Percentiles rank a stretch among this genome's conserved stretches.
Evolutionary conservation across 1,139 yeast species (phyloP).

Genomic region (Kurtzmaniella quercitrusa): DNA sequence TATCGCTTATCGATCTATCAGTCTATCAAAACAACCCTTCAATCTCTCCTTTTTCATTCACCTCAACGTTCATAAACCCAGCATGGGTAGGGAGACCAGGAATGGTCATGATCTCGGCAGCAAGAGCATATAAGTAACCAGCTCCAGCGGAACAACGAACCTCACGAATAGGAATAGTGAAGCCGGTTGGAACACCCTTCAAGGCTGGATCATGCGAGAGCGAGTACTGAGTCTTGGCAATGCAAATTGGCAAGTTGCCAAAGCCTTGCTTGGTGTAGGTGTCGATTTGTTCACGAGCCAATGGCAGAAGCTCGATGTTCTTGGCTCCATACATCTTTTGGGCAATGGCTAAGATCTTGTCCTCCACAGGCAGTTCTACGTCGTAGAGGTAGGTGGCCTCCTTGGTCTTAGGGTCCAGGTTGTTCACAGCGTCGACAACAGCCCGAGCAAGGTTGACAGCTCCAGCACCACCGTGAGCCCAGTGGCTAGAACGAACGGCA

Average conservation of each 20-base stretch:
- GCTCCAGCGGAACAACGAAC: slow-evolving; percentile 81
- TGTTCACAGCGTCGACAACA: slow-evolving; percentile 56
- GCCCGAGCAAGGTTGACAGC: slow-evolving; percentile 65
- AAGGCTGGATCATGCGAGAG: slow-evolving; percentile 76
- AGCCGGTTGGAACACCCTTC: slow-evolving; percentile 79
- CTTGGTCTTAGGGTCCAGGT: slow-evolving; percentile 19
- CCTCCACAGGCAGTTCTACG: slow-evolving; percentile 56
- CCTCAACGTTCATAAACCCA: slow-evolving; percentile 82
- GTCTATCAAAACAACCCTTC: slow-evolving; percentile 61
- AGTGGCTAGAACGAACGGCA: slow-evolving; percentile 74
- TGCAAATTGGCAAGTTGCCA: slow-evolving; percentile 71
- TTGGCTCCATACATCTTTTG: slow-evolving; percentile 75
- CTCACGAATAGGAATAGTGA: slow-evolving; percentile 75
- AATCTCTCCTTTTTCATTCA: slow-evolving; percentile 71
- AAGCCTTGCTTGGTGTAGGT: slow-evolving; percentile 67
- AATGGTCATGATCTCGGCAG: slow-evolving; percentile 80
- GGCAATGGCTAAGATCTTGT: slow-evolving; percentile 61
- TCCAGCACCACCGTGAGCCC: slow-evolving; percentile 80
- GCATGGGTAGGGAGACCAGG: slow-evolving; percentile 83
- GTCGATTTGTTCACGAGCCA: slow-evolving; percentile 63
- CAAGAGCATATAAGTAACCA: slow-evolving; percentile 76
- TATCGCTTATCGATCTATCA: slow-evolving; percentile 1
- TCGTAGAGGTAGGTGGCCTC: slow-evolving; percentile 58
- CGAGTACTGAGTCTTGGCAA: slow-evolving; percentile 82
- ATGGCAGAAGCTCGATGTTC: slow-evolving; percentile 60